Evolutionary conservation across 768 basidiomycete species (phyloP).

Genomic region (Cyathus striatus): DNA sequence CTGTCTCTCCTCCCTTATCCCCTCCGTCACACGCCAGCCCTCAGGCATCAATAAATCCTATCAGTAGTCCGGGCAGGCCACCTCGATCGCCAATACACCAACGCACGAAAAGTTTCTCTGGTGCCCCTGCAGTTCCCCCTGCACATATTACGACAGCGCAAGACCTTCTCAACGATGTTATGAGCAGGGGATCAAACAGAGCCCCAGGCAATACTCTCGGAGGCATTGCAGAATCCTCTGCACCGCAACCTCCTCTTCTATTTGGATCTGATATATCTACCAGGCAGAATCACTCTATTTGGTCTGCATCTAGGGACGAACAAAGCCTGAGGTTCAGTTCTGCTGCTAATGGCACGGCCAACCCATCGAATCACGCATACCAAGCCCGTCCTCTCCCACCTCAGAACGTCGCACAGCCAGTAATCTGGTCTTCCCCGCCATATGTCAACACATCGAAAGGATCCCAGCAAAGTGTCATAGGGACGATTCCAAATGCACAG

Average conservation of each 20-base stretch:
- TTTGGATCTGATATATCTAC: constrained; percentile 47
- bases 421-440: constrained; percentile 31
- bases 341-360: no score
- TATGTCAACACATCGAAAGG: constrained; percentile 21
- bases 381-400: constrained; percentile 19
- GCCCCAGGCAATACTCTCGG: constrained; percentile 10
- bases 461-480: constrained; percentile 22
- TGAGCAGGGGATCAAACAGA: constrained; percentile 26
- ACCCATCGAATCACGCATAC: constrained; percentile 21
- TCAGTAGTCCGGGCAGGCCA: constrained; percentile 23
- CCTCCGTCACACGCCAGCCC: constrained; percentile 27
- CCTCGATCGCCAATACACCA: constrained; percentile 25
- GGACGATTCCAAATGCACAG: constrained; percentile 14
- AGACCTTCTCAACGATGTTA: constrained; percentile 58
- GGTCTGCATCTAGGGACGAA: constrained; percentile 58
- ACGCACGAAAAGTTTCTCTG: constrained; percentile 14
- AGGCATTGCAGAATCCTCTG: constrained; percentile 19
- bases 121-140: constrained; percentile 11
- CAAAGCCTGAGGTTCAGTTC: constrained; percentile 29
- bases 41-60: constrained; percentile 24
- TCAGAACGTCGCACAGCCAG: constrained; percentile 25
- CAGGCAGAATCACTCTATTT: constrained; percentile 52
- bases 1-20: constrained; percentile 20
- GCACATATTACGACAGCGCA: constrained; percentile 52
- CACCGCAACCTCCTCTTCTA: constrained; percentile 38